Conservation (phyloP, 345 rosid genomes). For the Sisymbrium irio region DNA sequence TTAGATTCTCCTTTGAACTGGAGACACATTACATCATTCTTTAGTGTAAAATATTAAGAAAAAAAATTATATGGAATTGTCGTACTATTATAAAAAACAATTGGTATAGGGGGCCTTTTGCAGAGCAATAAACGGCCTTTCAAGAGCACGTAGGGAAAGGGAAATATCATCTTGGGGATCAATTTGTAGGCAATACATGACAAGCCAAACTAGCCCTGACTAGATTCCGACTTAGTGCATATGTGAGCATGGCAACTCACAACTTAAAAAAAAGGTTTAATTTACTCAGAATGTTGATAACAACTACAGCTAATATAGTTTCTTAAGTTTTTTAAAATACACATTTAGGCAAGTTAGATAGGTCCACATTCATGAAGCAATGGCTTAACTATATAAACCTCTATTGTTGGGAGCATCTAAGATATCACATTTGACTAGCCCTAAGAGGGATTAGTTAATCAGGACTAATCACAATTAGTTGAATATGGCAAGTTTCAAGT, state of each 20-base stretch:
- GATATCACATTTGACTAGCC: slow-evolving; percentile 25
- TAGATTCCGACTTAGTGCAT: slow-evolving; percentile 34
- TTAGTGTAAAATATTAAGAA: neutral
- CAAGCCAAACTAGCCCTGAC: slow-evolving; percentile 27
- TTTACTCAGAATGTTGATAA: slow-evolving; percentile 4
- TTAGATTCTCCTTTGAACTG: neutral
- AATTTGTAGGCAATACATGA: slow-evolving; percentile 18
- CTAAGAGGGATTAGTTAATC: neutral
- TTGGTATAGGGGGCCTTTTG: slow-evolving; percentile 10
- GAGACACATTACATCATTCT: slow-evolving; percentile 1
- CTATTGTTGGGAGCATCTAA: slow-evolving; percentile 12
- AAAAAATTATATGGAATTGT: neutral
- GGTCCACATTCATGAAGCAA: slow-evolving; percentile 27
- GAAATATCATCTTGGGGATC: slow-evolving; percentile 16
- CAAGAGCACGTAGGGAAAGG: slow-evolving; percentile 17
- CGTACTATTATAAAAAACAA: neutral
- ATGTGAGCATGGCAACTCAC: slow-evolving; percentile 18
- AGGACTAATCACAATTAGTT: neutral
- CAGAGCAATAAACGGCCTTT: slow-evolving; percentile 26
- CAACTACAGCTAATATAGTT: neutral
- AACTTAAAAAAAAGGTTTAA: neutral
- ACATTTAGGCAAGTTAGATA: slow-evolving; percentile 17
- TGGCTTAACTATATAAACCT: slow-evolving; percentile 34
- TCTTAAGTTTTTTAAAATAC: neutral
- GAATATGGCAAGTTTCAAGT: slow-evolving; percentile 33